Evolutionary conservation across 2,329 filamentous ascomycete species (phyloP).

Genomic region (Ascochyta koolunga): DNA sequence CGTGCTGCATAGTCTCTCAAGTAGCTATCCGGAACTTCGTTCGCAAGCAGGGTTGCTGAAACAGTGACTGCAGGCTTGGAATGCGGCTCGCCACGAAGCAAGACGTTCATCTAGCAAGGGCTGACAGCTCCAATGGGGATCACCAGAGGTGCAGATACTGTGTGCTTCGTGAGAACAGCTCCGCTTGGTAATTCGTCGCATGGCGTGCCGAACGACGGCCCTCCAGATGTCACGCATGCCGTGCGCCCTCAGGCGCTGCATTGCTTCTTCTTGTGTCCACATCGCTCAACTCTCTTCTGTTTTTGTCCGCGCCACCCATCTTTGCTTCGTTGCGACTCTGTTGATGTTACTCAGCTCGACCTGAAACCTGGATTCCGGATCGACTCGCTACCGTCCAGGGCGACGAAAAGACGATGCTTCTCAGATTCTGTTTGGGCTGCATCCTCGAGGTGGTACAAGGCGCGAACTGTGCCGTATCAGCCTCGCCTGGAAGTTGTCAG

Average conservation of each 20-base stretch:
- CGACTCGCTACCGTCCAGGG: slow-evolving; percentile 23
- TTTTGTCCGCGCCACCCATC: slow-evolving; percentile 16
- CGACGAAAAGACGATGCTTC: slow-evolving; percentile 19
- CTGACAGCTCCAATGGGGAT: not conserved
- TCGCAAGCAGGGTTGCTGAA: slow-evolving; percentile 31
- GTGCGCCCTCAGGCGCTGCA: slow-evolving; percentile 31
- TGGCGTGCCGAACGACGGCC: slow-evolving; percentile 22
- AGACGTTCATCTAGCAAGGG: slow-evolving; percentile 9
- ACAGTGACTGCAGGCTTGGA: slow-evolving; percentile 23
- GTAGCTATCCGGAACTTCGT: slow-evolving; percentile 29
- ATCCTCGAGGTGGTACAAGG: slow-evolving; percentile 28
- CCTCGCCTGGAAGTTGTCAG: slow-evolving; percentile 10
- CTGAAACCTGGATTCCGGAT: slow-evolving; percentile 42
- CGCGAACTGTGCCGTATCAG: slow-evolving; percentile 17
- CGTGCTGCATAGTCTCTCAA: slow-evolving; percentile 35
- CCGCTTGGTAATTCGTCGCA: slow-evolving; percentile 22
- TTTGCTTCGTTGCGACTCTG: slow-evolving; percentile 25
- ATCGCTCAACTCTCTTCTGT: slow-evolving; percentile 14
- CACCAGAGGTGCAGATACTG: slow-evolving; percentile 13
- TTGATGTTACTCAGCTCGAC: slow-evolving; percentile 37
- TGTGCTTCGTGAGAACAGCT: slow-evolving; percentile 21
- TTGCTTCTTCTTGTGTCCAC: slow-evolving; percentile 19
- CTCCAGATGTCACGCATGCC: slow-evolving; percentile 35
- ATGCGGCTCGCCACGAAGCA: slow-evolving; percentile 17
- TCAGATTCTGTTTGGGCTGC: slow-evolving; percentile 16